Base-by-base conservation (phyloP, 352 stramenopile species). In the Blastocystis sp. region DNA sequence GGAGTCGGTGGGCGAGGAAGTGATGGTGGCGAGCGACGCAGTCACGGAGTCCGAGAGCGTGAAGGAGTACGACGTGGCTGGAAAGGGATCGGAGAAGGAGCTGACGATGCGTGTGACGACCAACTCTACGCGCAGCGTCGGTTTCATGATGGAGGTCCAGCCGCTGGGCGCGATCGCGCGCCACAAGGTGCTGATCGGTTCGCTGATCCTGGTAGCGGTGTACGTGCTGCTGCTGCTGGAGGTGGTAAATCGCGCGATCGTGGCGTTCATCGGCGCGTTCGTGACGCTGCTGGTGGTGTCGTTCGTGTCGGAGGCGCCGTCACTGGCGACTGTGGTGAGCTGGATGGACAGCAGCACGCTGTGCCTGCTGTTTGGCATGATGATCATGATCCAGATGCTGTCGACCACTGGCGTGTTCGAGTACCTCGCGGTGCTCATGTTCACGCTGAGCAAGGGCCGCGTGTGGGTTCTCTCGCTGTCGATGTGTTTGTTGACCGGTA, bases 311-410 rank as follows among this genome's bases (percentile, higher is more conserved):
- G 72, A 90, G 44, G 87, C 84, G 1, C 88, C 89, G 54, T 85
- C 57, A 38, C 89, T 90, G 42, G 44, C 87, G 36, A 67, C 59
- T 18, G 72, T 61, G 36, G 34, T 88, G 11, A 48, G 64, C 8
- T 87, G 85, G 85, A 87, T 87, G 75, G 85, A 87, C 38, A 46
- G 46, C 24, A 59, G 40, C 18, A 91, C 89, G 0, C 77, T 91
- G 16, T 88, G 84, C 21, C 84, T 91, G 0, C 84, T 91, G 21
- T 91, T 91, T 85, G 89, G 89, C 44, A 91, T 91, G 89, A 91
- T 91, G 89, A 61, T 91, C 27, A 78, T 91, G 34, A 88, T 91
- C 21, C 88, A 89, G 40, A 86, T 90, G 61, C 69, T 91, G 3
- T 90, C 87, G 57, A 87, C 89, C 53, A 91, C 89, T 24, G 89